Conservation (phyloP, 345 rosid species). For the Euphorbia peplus region DNA sequence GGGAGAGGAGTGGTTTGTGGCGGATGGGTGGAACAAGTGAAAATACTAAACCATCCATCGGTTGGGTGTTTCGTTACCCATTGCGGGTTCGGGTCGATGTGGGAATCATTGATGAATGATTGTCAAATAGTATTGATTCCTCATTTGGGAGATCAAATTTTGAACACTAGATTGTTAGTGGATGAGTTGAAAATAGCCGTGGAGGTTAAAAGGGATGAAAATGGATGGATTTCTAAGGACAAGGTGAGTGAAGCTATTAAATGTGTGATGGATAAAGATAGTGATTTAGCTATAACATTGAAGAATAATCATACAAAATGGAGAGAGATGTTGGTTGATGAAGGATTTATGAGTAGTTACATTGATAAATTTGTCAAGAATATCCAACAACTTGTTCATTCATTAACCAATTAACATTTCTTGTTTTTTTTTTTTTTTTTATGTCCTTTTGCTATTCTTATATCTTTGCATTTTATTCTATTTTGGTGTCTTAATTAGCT, state of each 20-base stretch:
- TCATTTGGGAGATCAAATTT: conserved; percentile 56
- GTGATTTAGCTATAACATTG: conserved; percentile 15
- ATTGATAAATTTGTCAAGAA: conserved; percentile 7
- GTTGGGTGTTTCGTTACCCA: conserved; percentile 75
- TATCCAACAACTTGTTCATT: background rate
- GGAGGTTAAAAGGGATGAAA: conserved; percentile 47
- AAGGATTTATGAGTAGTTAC: conserved; percentile 6
- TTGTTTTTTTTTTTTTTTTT: too few relatives aligned
- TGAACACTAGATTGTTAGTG: conserved; percentile 51
- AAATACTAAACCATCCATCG: conserved; percentile 44
- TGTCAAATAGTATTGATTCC: conserved; percentile 63
- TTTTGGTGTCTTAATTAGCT: too few relatives aligned
- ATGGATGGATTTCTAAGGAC: conserved; percentile 34
- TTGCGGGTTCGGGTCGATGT: conserved; percentile 72
- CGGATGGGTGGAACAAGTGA: conserved; percentile 33
- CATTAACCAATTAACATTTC: too few relatives aligned
- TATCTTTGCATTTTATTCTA: too few relatives aligned
- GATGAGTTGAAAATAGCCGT: conserved; percentile 56
- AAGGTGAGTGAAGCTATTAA: conserved; percentile 25
- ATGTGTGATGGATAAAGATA: conserved; percentile 33
- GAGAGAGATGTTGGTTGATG: conserved; percentile 13
- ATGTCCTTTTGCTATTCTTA: too few relatives aligned
- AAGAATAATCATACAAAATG: conserved; percentile 24
- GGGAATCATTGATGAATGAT: conserved; percentile 59
- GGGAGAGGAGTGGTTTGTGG: background rate